Percentiles rank a stretch among this genome's conserved stretches.
phyloP scores from a whole-genome alignment of 148 eudicot genomes.

The Fagopyrum esculentum region DNA sequence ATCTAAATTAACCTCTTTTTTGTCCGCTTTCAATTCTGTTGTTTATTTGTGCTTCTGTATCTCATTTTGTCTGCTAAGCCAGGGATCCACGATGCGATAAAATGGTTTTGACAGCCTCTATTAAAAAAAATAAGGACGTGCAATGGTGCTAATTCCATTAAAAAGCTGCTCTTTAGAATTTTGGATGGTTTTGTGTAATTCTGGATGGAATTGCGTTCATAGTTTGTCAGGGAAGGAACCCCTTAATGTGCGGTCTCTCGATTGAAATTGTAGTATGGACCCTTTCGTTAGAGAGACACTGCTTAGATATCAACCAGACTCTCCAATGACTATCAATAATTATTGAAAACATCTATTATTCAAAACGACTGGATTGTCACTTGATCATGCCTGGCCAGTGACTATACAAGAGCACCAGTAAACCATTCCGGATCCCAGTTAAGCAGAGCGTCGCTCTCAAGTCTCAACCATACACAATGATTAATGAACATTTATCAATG shows the following conservation, averaged over 20 bases:
- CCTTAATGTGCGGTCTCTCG: background rate
- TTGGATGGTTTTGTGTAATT: background rate
- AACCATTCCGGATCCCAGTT: background rate
- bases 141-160: background rate
- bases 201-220: background rate
- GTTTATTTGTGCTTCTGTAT: too few species aligned
- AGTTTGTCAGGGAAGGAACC: background rate
- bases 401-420: background rate
- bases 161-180: background rate
- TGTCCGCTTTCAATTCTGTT: too few species aligned
- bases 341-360: background rate
- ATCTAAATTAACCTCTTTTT: too few species aligned
- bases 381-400: too few species aligned
- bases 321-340: background rate
- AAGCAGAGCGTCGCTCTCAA: background rate
- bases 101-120: background rate
- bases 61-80: too few species aligned
- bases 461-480: background rate
- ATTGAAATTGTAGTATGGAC: background rate
- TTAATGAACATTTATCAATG: background rate
- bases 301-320: background rate
- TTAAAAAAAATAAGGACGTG: too few species aligned
- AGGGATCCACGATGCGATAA: too few species aligned
- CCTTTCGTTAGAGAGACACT: background rate
- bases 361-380: too few species aligned